A percentile compares a stretch with the other conserved stretches of the same genome.
phyloP scores from a whole-genome alignment of 2,329 filamentous ascomycete species.

The Diaporthe amygdali region DNA sequence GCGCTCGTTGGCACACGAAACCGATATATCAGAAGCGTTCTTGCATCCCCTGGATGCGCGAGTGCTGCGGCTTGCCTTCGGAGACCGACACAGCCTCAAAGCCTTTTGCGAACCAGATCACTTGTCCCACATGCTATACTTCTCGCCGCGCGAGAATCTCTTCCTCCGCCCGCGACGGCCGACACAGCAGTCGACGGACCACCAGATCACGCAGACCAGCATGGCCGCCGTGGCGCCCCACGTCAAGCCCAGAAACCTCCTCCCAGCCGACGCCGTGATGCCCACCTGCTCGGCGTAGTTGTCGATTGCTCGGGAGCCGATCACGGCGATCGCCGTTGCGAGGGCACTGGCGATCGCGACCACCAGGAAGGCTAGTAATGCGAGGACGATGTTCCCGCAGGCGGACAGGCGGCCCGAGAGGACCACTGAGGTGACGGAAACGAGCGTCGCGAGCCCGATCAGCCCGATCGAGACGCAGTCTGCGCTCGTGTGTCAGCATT shows the following conservation, averaged over 20 bases:
- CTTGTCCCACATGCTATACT: background rate
- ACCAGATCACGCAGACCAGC: conserved; percentile 4
- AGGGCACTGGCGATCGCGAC: background rate
- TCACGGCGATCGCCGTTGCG: conserved; percentile 1
- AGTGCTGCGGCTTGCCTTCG: background rate
- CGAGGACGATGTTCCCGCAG: background rate
- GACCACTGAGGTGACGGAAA: background rate
- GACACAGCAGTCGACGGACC: conserved; percentile 9
- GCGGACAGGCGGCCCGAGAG: conserved; percentile 10
- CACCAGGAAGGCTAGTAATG: background rate
- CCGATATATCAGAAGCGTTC: background rate
- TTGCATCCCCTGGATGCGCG: background rate
- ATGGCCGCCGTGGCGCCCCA: conserved; percentile 11
- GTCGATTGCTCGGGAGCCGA: background rate
- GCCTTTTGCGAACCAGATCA: background rate
- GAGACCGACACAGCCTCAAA: background rate
- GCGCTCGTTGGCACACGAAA: background rate
- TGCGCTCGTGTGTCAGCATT: background rate
- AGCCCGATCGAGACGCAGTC: conserved; percentile 2
- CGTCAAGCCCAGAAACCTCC: conserved; percentile 8
- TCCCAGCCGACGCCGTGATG: background rate
- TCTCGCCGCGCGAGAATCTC: background rate
- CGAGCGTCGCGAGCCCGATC: background rate
- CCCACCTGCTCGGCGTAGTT: conserved; percentile 7
- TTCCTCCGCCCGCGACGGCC: background rate